These are phyloP conservation scores for Citrus australasica DNA, from an alignment of 345 rosid species.

Conservation along the genomic window DNA sequence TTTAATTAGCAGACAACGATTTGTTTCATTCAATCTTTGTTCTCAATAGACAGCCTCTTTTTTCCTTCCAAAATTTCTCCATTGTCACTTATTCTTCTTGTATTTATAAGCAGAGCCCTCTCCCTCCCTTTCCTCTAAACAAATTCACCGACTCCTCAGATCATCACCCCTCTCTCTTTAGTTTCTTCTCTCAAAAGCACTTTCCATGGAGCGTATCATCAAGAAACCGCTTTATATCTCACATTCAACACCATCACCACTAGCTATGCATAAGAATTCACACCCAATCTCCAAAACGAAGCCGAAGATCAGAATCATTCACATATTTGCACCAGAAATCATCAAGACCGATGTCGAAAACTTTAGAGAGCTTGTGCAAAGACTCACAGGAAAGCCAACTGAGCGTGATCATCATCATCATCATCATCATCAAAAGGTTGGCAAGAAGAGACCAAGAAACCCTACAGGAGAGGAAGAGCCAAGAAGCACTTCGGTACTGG, in stretches of 20 bases:
- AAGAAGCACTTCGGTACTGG: neutral
- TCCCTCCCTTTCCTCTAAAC: slow-evolving; percentile 20
- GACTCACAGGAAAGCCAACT: slow-evolving; percentile 83
- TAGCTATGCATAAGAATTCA: slow-evolving; percentile 48
- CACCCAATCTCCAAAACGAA: slow-evolving; percentile 51
- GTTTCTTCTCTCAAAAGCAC: neutral
- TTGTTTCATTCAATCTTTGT: neutral
- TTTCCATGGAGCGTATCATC: slow-evolving; percentile 42
- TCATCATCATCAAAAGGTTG: slow-evolving; percentile 7
- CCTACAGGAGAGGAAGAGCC: slow-evolving; percentile 12
- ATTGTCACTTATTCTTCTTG: slow-evolving; percentile 6
- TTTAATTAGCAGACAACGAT: slow-evolving; percentile 17
- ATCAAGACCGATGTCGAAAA: slow-evolving; percentile 86
- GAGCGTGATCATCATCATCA: slow-evolving; percentile 1
- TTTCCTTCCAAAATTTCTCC: slow-evolving; percentile 1
- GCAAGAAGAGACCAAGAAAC: slow-evolving; percentile 19
- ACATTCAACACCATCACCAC: slow-evolving; percentile 27
- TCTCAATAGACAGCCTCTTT: slow-evolving; percentile 25
- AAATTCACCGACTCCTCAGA: slow-evolving; percentile 35
- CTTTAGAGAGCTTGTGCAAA: slow-evolving; percentile 86
- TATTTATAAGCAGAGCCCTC: slow-evolving; percentile 20
- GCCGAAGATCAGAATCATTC: slow-evolving; percentile 82
- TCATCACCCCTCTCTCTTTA: slow-evolving; percentile 17
- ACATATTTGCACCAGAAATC: slow-evolving; percentile 91
- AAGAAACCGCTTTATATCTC: slow-evolving; percentile 21